phyloP scores from a whole-genome alignment of 495 filamentous ascomycete genomes.

The Geoglossum glabrum region DNA sequence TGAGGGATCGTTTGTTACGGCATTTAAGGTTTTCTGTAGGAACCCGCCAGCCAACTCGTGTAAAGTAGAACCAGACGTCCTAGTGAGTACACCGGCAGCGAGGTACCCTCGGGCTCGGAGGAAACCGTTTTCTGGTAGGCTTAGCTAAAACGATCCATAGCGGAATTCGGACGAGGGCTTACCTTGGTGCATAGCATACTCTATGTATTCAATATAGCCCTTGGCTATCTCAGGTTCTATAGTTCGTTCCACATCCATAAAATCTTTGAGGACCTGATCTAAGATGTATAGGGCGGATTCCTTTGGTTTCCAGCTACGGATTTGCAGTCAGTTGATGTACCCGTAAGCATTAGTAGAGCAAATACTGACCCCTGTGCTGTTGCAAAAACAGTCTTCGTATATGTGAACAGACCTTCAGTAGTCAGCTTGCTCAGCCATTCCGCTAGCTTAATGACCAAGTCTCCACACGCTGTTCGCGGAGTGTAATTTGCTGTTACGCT shows the following conservation, averaged over 20 bases:
- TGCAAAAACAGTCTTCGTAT: constrained; percentile 48
- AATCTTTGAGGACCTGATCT: constrained; percentile 61
- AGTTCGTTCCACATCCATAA: constrained; percentile 46
- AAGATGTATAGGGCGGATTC: constrained; percentile 72
- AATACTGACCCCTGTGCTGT: constrained; percentile 30
- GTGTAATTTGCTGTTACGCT: constrained; percentile 95
- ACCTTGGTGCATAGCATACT: constrained; percentile 49
- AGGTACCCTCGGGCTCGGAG: constrained; percentile 71
- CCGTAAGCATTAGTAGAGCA: constrained; percentile 4
- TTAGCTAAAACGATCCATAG: not conserved
- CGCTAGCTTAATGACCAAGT: constrained; percentile 77
- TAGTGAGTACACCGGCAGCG: constrained; percentile 50
- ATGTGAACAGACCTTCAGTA: constrained; percentile 50
- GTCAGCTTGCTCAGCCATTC: constrained; percentile 61
- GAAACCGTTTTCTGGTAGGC: constrained; percentile 31
- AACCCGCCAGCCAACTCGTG: constrained; percentile 35
- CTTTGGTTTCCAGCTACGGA: constrained; percentile 35
- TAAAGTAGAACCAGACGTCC: constrained; percentile 32
- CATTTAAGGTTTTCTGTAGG: constrained; percentile 54
- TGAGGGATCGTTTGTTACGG: constrained; percentile 50
- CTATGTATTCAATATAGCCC: constrained; percentile 56
- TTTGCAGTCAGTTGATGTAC: constrained; percentile 11
- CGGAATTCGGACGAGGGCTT: constrained; percentile 9
- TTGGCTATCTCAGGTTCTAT: constrained; percentile 44
- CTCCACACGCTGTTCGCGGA: constrained; percentile 73